Evolutionary conservation across 371 early-diverging fungal species (phyloP).

Genomic region (Rhizopus delemar): DNA sequence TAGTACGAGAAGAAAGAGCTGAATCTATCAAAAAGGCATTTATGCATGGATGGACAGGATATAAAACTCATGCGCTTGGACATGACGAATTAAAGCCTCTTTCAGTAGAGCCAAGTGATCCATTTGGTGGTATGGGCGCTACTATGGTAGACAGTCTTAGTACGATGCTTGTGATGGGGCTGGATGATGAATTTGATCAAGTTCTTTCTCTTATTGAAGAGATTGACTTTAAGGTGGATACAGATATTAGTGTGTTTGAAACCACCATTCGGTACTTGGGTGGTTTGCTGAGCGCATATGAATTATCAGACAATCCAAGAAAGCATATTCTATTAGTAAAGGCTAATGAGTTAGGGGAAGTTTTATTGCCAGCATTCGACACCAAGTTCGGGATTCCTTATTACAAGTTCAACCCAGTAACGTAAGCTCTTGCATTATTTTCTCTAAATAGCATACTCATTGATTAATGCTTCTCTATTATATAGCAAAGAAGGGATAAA

Average conservation of each 20-base stretch:
- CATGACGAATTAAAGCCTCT: conserved; percentile 54
- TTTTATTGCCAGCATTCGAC: conserved; percentile 60
- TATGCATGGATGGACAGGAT: conserved; percentile 71
- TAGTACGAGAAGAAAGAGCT: conserved; percentile 26
- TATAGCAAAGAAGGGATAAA: background rate
- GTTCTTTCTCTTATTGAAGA: conserved; percentile 58
- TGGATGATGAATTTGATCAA: conserved; percentile 69
- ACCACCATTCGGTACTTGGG: conserved; percentile 87
- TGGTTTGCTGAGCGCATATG: conserved; percentile 80
- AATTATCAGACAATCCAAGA: conserved; percentile 49
- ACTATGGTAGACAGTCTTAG: conserved; percentile 83
- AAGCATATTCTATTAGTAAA: conserved; percentile 36
- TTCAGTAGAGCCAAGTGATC: conserved; percentile 44
- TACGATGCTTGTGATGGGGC: conserved; percentile 79
- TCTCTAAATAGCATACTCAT: too few species aligned
- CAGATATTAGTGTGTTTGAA: conserved; percentile 79
- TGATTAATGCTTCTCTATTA: conserved; percentile 12
- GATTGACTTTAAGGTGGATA: conserved; percentile 39
- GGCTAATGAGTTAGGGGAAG: conserved; percentile 55
- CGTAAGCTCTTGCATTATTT: conserved; percentile 13
- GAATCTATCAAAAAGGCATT: conserved; percentile 44
- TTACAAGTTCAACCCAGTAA: conserved; percentile 38
- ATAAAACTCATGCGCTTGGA: conserved; percentile 53
- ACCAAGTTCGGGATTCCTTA: conserved; percentile 59
- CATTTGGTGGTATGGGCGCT: conserved; percentile 73